Base-by-base conservation (phyloP, 768 basidiomycete species). In the Amanita muscaria region DNA sequence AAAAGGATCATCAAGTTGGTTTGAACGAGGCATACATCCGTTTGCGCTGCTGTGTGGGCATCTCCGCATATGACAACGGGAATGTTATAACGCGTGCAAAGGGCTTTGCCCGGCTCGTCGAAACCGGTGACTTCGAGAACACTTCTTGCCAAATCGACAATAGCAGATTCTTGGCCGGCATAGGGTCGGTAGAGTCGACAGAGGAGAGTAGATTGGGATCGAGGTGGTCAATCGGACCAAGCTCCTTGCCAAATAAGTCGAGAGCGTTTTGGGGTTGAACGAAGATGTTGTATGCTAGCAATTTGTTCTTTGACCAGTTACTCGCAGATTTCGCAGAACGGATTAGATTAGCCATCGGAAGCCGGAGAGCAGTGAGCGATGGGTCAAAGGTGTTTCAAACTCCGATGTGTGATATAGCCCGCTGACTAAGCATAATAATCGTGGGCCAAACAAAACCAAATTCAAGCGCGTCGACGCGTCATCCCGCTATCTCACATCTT, bases 401-500 rank as follows among this genome's bases (percentile, higher is more conserved):
- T 4, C 31, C 4, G 12, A 32, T 15, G 4, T 32, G 31, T 11
- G 31, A 3, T n/a, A n/a, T n/a, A n/a, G n/a, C n/a, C n/a, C n/a
- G n/a, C n/a, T n/a, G n/a, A n/a, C 7, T 29, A 12, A 29, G 12
- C 12, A 29, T 29, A 29, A 6, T 29, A 12, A 6, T 12, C 12
- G 27, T 5, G 15, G 5, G 8, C n/a, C 16, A 37, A 46, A 46
- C 19, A 46, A 5, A 21, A 51, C 44, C 43, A 54, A 49, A 36
- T 6, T 12, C 21, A 36, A 27, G 37, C 45, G 49, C 56, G 59
- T 55, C 56, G 60, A 64, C 62, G 62, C 62, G 62, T 63, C 60
- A 63, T 54, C 60, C 48, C 34, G 48, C 23, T 42, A 48, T 37
- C 35, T 38, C 42, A 30, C 34, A 34, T 19, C 18, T 40, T 33